Evolutionary conservation across 345 rosid species (phyloP), one percentile per base, ranked within the genome.

Genomic region (Pistacia vera): DNA sequence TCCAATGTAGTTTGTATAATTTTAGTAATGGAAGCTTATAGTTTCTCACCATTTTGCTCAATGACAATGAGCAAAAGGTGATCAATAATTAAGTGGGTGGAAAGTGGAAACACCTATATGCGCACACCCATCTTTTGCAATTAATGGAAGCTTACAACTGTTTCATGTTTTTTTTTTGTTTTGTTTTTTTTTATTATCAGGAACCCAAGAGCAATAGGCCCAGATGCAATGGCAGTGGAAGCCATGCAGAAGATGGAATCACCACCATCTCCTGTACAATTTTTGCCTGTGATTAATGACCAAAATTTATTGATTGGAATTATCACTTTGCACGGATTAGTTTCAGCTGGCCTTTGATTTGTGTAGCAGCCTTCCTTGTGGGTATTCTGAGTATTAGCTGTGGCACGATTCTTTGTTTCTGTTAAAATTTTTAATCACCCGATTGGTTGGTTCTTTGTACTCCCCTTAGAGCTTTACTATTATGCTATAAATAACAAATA

Each of bases 191-290:
- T 7, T 6, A 5, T 41, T 41, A 44, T 72, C 91, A 96, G 99
- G 91, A 86, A 86, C 71, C 95, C 99, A 17, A 93, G 99, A 82
- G 89, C 91, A 25, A 91, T 92, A 5, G 83, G 84, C 73, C 89
- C 95, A 14, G 97, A 96, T 54, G 89, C 97, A n/a, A 96, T 92
- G 99, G 99, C 98, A 5, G 97, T 91, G 84, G 98, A 92, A 80
- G 99, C 97, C 41, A 93, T 93, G 99, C 84, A 87, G 88, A 92
- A 89, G 80, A 96, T 96, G 99, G 99, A 96, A 72, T 90, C 98
- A 0, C 98, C 98, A 12, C 99, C 99, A 10, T 94, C 97, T 11
- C 97, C 99, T 14, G 98, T 94, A 8, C 99, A 96, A 67, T 96
- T 96, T 82, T 83, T 96, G 75, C 98, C 99, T 0, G 98, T 94